Conservation (phyloP, 352 stramenopile genomes). For the Globisporangium splendens region DNA sequence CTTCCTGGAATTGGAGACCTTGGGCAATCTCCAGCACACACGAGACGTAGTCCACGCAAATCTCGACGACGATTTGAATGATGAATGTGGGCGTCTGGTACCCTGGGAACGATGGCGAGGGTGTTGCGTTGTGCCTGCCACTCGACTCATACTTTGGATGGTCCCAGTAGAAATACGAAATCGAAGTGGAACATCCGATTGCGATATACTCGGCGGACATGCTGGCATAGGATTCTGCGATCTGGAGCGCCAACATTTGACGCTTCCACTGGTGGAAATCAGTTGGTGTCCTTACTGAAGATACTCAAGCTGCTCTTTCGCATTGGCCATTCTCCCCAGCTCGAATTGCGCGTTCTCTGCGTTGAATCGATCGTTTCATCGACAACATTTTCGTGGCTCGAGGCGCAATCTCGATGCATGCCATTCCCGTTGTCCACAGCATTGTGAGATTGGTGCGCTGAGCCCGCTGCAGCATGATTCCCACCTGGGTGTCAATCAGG, state of each 20-base stretch:
- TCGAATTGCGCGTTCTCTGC: background rate
- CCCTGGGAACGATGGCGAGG: background rate
- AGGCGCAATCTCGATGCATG: conserved; percentile 3
- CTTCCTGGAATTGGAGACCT: conserved; percentile 9
- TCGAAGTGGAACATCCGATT: conserved; percentile 39
- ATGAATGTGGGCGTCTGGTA: background rate
- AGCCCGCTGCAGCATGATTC: conserved; percentile 15
- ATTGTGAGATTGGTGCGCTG: conserved; percentile 1
- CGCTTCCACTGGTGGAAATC: conserved; percentile 25
- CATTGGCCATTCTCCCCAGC: too few relatives aligned
- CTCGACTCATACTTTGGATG: conserved; percentile 26
- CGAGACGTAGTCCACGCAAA: conserved; percentile 11
- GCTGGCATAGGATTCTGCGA: conserved; percentile 34
- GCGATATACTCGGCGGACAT: conserved; percentile 57
- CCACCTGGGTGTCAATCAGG: conserved; percentile 21
- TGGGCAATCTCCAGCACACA: conserved; percentile 4
- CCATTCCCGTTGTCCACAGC: conserved; percentile 7
- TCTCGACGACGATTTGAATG: conserved; percentile 6
- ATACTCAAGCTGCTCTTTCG: too few relatives aligned
- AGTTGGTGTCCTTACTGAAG: background rate
- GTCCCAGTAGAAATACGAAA: conserved; percentile 32
- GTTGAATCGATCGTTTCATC: background rate
- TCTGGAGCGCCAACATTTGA: conserved; percentile 26
- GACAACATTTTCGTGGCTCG: background rate
- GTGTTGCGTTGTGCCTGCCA: too few relatives aligned